Evolutionary conservation across 176 grass and related monocot genomes (phyloP).

Genomic region (Raddia guianensis): DNA sequence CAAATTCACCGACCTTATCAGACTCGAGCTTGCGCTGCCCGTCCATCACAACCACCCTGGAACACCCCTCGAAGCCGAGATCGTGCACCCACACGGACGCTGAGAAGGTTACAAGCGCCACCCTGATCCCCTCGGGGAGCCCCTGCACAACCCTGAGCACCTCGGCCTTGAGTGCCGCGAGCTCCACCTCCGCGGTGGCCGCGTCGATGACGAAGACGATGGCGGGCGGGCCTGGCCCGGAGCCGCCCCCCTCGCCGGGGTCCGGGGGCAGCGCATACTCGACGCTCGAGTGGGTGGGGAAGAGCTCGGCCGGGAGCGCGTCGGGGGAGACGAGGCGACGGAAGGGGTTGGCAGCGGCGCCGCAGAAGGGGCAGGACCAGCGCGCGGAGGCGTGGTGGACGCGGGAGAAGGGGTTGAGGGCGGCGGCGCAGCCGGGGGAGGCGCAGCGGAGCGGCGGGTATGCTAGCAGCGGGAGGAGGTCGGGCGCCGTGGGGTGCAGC

Average conservation of each 20-base stretch:
- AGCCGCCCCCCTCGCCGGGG: slow-evolving; percentile 9
- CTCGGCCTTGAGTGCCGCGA: slow-evolving; percentile 76
- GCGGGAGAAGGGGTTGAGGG: slow-evolving; percentile 87
- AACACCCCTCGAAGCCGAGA: slow-evolving; percentile 69
- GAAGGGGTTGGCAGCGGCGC: slow-evolving; percentile 61
- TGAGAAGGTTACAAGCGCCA: slow-evolving; percentile 74
- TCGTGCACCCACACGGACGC: slow-evolving; percentile 90
- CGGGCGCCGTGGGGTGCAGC: slow-evolving; percentile 54
- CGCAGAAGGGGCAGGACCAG: slow-evolving; percentile 89
- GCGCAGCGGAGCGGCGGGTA: slow-evolving; percentile 77
- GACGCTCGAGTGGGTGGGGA: slow-evolving; percentile 94
- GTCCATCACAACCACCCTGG: slow-evolving; percentile 68
- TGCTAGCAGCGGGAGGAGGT: slow-evolving; percentile 79
- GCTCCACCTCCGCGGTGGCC: slow-evolving; percentile 55
- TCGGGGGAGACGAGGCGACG: slow-evolving; percentile 64
- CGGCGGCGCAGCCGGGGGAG: slow-evolving; percentile 48
- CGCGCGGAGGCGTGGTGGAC: slow-evolving; percentile 66
- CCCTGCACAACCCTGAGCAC: slow-evolving; percentile 72
- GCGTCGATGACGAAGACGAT: slow-evolving; percentile 78
- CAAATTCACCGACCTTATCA: slow-evolving; percentile 59
- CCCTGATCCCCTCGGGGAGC: slow-evolving; percentile 68
- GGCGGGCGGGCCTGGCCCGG: slow-evolving; percentile 21
- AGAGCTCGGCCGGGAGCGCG: slow-evolving; percentile 90
- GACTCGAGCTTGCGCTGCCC: slow-evolving; percentile 80
- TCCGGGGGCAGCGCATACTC: slow-evolving; percentile 78